A percentile compares a stretch with the other conserved stretches of the same genome.
Evolutionary conservation across 2,329 filamentous ascomycete genomes (phyloP).

Genomic region (Pyrenochaeta sp.): DNA sequence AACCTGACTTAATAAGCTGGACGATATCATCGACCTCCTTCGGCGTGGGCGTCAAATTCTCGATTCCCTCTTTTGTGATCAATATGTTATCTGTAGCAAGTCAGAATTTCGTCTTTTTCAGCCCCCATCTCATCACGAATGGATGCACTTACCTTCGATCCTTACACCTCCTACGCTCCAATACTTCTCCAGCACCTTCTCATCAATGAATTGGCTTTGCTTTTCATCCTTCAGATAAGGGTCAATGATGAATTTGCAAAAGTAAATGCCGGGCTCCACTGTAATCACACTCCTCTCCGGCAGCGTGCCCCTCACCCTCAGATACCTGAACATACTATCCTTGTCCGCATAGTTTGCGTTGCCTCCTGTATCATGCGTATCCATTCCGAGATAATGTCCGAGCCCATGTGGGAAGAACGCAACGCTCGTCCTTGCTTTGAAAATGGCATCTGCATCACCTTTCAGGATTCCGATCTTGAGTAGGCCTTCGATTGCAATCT

Average conservation of each 20-base stretch:
- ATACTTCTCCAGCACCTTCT: slow-evolving; percentile 70
- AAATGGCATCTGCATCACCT: slow-evolving; percentile 60
- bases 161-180: slow-evolving; percentile 86
- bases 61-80: slow-evolving; percentile 78
- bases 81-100: slow-evolving; percentile 73
- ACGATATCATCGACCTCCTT: slow-evolving; percentile 76
- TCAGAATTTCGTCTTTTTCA: slow-evolving; percentile 10
- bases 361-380: slow-evolving; percentile 61
- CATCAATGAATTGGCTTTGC: slow-evolving; percentile 72
- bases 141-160: slow-evolving; percentile 68
- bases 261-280: slow-evolving; percentile 91
- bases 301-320: slow-evolving; percentile 78
- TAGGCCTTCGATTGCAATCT: slow-evolving; percentile 81
- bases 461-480: slow-evolving; percentile 77
- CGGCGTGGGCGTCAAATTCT: slow-evolving; percentile 83
- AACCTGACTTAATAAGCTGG: slow-evolving; percentile 60
- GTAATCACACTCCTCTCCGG: slow-evolving; percentile 87
- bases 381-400: slow-evolving; percentile 62
- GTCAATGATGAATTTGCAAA: slow-evolving; percentile 76
- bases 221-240: slow-evolving; percentile 69
- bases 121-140: background rate
- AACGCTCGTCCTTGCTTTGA: slow-evolving; percentile 55
- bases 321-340: slow-evolving; percentile 86
- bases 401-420: slow-evolving; percentile 62
- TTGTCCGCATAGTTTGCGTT: slow-evolving; percentile 67